Conservation (phyloP, 495 filamentous ascomycete genomes). For the Aspergillus affinis region DNA sequence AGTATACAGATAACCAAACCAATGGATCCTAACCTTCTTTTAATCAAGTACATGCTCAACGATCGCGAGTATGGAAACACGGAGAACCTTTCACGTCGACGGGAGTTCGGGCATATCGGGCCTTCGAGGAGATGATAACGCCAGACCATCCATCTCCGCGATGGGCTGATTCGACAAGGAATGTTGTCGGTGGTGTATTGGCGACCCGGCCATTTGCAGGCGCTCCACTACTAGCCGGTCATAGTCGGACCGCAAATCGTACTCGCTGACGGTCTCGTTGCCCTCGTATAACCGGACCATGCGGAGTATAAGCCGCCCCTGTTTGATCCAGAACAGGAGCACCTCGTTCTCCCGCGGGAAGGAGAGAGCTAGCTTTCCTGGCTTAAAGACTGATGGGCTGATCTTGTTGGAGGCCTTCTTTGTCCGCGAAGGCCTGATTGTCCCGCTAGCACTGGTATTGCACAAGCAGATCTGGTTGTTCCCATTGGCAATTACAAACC, state of each 20-base stretch:
- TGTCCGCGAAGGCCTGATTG: slow-evolving; percentile 17
- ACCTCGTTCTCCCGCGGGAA: slow-evolving; percentile 26
- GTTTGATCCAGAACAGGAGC: slow-evolving; percentile 25
- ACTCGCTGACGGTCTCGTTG: slow-evolving; percentile 20
- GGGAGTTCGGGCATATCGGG: slow-evolving; percentile 22
- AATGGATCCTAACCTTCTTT: not conserved
- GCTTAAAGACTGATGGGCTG: slow-evolving; percentile 21
- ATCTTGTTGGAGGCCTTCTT: slow-evolving; percentile 27
- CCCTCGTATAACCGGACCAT: slow-evolving; percentile 17
- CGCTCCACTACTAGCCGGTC: slow-evolving; percentile 23
- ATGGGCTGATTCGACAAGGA: slow-evolving; percentile 18
- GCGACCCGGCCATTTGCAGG: slow-evolving; percentile 10
- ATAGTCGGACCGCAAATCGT: slow-evolving; percentile 26
- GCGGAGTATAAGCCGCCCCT: slow-evolving; percentile 23
- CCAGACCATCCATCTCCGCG: slow-evolving; percentile 16
- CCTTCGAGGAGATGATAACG: slow-evolving; percentile 9
- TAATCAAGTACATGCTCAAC: not conserved
- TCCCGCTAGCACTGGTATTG: slow-evolving; percentile 20
- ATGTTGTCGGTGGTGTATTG: slow-evolving; percentile 13
- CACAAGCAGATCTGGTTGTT: slow-evolving; percentile 27
- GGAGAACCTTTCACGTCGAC: slow-evolving; percentile 3
- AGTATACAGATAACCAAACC: not conserved
- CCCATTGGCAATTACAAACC: slow-evolving; percentile 24
- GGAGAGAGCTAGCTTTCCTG: slow-evolving; percentile 20
- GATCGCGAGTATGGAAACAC: not conserved